Percentiles rank a stretch among this genome's conserved stretches.
phyloP scores from a whole-genome alignment of 2,329 filamentous ascomycete genomes.

The Penicillium corylophilum region DNA sequence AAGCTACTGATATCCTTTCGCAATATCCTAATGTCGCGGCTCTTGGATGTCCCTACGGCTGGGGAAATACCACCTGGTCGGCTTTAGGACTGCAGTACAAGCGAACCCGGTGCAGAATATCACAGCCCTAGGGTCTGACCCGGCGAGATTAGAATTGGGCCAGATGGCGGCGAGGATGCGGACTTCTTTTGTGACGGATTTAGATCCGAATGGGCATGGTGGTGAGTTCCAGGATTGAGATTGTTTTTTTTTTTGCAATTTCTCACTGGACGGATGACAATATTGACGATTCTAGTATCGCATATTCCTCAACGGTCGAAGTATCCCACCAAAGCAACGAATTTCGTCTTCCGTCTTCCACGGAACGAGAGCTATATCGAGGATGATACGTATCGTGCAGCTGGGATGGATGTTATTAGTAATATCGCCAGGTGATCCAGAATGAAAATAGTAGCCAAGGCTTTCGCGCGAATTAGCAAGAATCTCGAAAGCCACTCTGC shows the following conservation, averaged over 20 bases:
- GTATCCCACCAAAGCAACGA: constrained; percentile 18
- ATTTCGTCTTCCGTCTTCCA: constrained; percentile 32
- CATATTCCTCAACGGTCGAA: constrained; percentile 25
- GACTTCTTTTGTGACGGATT: constrained; percentile 30
- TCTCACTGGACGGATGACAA: neutral
- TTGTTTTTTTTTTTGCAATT: no score
- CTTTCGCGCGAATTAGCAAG: neutral
- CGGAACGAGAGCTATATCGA: constrained; percentile 27
- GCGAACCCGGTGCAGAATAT: constrained; percentile 31
- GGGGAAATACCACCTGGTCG: constrained; percentile 33
- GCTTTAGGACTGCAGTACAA: constrained; percentile 28
- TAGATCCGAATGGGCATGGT: constrained; percentile 30
- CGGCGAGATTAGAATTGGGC: constrained; percentile 25
- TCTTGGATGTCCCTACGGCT: constrained; percentile 49
- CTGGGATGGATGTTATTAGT: constrained; percentile 31
- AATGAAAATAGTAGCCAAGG: neutral
- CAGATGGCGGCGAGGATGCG: constrained; percentile 34
- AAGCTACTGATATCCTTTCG: constrained; percentile 42
- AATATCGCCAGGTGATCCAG: constrained; percentile 24
- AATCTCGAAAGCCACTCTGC: no score
- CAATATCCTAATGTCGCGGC: constrained; percentile 54
- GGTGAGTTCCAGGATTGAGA: constrained; percentile 9
- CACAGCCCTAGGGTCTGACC: constrained; percentile 27
- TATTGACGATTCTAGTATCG: constrained; percentile 20
- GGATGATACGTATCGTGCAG: constrained; percentile 25